Conservation (phyloP, 192 early-diverging fungal species). For the Coemansia sp. region DNA sequence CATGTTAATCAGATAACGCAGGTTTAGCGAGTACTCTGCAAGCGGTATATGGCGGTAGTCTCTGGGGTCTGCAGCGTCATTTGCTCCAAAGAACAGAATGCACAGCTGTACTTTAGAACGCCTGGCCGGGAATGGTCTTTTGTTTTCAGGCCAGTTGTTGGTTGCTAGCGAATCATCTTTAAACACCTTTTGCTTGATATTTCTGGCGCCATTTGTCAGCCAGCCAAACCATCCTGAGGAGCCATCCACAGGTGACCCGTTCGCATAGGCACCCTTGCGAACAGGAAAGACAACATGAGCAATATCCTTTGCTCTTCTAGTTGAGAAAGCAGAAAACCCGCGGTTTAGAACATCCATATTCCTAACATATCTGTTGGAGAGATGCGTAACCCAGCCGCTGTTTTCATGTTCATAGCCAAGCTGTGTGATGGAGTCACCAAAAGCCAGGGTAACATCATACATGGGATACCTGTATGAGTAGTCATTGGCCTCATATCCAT, state of each 20-base stretch:
- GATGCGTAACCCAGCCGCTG: constrained; percentile 56
- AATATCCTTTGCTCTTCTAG: constrained; percentile 59
- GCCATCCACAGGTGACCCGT: neutral
- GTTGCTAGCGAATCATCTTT: neutral
- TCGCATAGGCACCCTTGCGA: neutral
- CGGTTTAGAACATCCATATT: constrained; percentile 77
- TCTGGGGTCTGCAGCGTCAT: constrained; percentile 65
- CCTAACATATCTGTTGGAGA: constrained; percentile 63
- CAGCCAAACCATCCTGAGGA: neutral
- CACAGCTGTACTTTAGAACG: constrained; percentile 13
- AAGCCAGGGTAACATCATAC: constrained; percentile 35
- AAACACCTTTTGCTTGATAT: neutral
- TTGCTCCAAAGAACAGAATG: constrained; percentile 79
- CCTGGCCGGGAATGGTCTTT: neutral
- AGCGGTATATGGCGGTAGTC: constrained; percentile 65
- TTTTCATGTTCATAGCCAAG: constrained; percentile 24
- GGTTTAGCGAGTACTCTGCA: constrained; percentile 59
- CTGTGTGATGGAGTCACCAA: constrained; percentile 51
- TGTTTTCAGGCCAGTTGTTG: neutral
- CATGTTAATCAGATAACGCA: constrained; percentile 61
- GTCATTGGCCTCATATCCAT: neutral
- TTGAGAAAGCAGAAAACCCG: constrained; percentile 82
- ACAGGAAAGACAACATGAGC: constrained; percentile 57
- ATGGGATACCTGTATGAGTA: neutral
- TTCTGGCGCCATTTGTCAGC: neutral